phyloP scores from a whole-genome alignment of 2,329 filamentous ascomycete species.

The Lasiodiplodia gonubiensis region DNA sequence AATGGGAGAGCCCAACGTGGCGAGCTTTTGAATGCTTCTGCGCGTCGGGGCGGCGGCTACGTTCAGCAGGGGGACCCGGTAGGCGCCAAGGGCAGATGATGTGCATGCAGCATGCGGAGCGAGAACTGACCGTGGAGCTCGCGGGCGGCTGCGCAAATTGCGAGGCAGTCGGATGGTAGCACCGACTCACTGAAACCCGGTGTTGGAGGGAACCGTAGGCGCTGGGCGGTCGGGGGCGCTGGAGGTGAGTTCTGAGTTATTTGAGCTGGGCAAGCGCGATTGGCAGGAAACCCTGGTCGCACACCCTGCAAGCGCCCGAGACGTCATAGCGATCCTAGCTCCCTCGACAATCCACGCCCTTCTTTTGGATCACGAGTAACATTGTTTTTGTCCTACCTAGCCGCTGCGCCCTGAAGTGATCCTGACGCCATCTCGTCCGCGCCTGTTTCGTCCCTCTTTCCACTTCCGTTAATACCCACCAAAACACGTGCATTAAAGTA shows the following conservation, averaged over 20 bases:
- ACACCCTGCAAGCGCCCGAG: slow-evolving; percentile 12
- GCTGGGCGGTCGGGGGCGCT: slow-evolving; percentile 6
- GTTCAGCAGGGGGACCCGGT: slow-evolving; percentile 9
- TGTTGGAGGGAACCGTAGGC: neutral
- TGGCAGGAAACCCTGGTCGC: slow-evolving; percentile 20
- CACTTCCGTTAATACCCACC: neutral
- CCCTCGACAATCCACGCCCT: neutral
- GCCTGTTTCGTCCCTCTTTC: neutral
- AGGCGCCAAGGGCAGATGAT: slow-evolving; percentile 25
- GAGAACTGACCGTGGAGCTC: slow-evolving; percentile 1
- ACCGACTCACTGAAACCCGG: neutral
- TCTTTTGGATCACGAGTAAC: slow-evolving; percentile 5
- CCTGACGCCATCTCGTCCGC: neutral
- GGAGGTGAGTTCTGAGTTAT: slow-evolving; percentile 20
- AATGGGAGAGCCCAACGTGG: slow-evolving; percentile 4
- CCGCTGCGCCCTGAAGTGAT: neutral
- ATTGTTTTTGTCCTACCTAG: slow-evolving; percentile 12
- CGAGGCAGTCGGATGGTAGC: neutral
- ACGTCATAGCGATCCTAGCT: slow-evolving; percentile 19
- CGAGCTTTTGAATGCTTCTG: slow-evolving; percentile 8
- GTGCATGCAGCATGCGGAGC: slow-evolving; percentile 16
- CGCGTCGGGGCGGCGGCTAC: neutral
- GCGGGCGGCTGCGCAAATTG: slow-evolving; percentile 26
- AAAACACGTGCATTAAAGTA: neutral
- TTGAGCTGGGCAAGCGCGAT: slow-evolving; percentile 19